Conservation (phyloP, 1,284 basidiomycete species). For the Boletus semigastroideus region DNA sequence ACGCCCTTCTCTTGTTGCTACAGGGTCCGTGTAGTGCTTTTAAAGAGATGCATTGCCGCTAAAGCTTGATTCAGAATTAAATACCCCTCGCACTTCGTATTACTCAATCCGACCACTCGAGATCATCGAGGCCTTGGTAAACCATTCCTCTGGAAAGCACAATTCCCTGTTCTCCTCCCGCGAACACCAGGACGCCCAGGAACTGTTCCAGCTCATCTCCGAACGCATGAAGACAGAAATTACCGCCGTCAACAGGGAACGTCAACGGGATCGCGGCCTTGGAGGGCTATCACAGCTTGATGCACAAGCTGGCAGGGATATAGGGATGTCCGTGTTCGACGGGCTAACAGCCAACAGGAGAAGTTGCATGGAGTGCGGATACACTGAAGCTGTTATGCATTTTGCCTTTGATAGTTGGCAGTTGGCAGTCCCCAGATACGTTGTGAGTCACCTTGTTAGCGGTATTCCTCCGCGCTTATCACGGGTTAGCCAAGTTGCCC, state of each 20-base stretch:
- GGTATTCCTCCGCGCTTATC: constrained; percentile 9
- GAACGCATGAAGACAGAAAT: constrained; percentile 85
- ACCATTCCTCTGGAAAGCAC: constrained; percentile 53
- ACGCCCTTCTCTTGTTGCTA: constrained; percentile 70
- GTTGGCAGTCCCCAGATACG: constrained; percentile 66
- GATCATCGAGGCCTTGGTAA: constrained; percentile 69
- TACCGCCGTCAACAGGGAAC: constrained; percentile 61
- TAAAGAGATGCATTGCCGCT: constrained; percentile 7
- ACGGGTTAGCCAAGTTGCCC: constrained; percentile 50
- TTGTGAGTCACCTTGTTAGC: constrained; percentile 37
- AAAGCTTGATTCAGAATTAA: constrained; percentile 53
- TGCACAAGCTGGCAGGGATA: constrained; percentile 39
- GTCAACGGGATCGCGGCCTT: constrained; percentile 64
- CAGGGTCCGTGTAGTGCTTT: constrained; percentile 45
- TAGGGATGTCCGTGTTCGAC: constrained; percentile 71
- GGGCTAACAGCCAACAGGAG: constrained; percentile 81
- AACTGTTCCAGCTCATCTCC: constrained; percentile 89
- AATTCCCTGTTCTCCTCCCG: constrained; percentile 76
- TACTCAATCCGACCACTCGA: constrained; percentile 67
- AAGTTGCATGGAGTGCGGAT: constrained; percentile 80
- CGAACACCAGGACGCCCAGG: constrained; percentile 94
- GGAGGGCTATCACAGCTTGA: constrained; percentile 45
- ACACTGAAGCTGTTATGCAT: constrained; percentile 88
- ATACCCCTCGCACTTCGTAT: constrained; percentile 60
- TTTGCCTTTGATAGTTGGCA: constrained; percentile 83